Evolutionary conservation across 2,329 filamentous ascomycete species (phyloP), one percentile per base, ranked within the genome.

Genomic region (Davidsoniella neocaledoniae): DNA sequence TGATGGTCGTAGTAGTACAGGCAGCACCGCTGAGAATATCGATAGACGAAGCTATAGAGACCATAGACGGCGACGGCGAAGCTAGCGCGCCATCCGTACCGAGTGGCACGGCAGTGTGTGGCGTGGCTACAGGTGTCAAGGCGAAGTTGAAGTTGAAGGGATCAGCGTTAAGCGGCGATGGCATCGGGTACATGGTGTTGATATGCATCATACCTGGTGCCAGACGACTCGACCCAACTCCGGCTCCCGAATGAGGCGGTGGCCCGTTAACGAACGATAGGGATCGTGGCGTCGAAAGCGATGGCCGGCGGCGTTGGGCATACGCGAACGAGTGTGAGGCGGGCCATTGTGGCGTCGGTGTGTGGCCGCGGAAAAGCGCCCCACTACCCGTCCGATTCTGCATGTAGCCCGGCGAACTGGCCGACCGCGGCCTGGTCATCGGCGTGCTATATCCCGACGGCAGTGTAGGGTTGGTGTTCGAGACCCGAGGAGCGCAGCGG

Each of bases 281-380:
- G 19, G 51, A 53, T 12, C 51, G 46, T 4, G 51, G 51, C 3
- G 47, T 53, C 17, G 46, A 46, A 26, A 53, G 43, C 2, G 51
- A 53, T 14, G 51, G 46, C 6, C 51, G 46, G 2, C 46, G 33
- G 7, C 51, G 41, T 38, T 49, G 46, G 4, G 51, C 46, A 37
- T 43, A 53, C 9, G 51, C 51, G 43, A 53, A 53, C 2, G 51
- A 53, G 25, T 53, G 51, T 8, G 51, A 48, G 5, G 51, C 51
- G 0, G 51, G 46, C 7, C 44, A 37, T 36, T 46, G 44, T 16
- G 44, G 33, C 26, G 26, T 33, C 19, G 29, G 36, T 2, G 40
- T 21, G 5, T 39, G 43, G 25, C 26, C 37, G 3, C 49, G 49
- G 43, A 50, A 50, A 6, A 43, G 43, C 4, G 49, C 23, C n/a